Evolutionary conservation across 441 rosid genomes (phyloP).

Genomic region (Dalechampia spathulata): DNA sequence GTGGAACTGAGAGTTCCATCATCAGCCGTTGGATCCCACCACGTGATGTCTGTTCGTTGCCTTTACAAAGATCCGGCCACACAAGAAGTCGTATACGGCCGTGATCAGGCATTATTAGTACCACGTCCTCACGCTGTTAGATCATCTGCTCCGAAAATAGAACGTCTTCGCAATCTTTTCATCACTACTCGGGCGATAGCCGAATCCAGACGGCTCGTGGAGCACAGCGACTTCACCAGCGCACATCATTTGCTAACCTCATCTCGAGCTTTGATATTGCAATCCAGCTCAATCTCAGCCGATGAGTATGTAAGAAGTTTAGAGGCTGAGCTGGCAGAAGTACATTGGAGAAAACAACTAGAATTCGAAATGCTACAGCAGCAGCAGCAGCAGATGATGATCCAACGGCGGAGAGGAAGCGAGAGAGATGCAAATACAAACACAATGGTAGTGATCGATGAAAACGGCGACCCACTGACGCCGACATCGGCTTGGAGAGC

Average conservation of each 20-base stretch:
- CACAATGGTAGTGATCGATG: constrained; percentile 33
- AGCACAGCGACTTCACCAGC: constrained; percentile 41
- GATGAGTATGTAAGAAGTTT: constrained; percentile 54
- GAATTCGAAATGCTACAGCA: constrained; percentile 15
- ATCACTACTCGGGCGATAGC: constrained; percentile 68
- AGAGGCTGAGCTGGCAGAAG: constrained; percentile 60
- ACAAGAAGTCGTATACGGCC: constrained; percentile 43
- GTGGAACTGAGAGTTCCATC: constrained; percentile 59
- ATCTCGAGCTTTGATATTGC: constrained; percentile 56
- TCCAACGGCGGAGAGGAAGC: constrained; percentile 40
- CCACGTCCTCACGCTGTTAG: constrained; percentile 47
- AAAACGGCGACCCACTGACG: constrained; percentile 67
- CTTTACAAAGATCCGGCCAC: constrained; percentile 59
- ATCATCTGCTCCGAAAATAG: constrained; percentile 39
- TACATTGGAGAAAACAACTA: constrained; percentile 37
- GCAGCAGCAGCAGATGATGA: constrained; percentile 13
- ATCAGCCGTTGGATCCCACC: constrained; percentile 38
- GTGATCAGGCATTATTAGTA: constrained; percentile 50
- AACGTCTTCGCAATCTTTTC: constrained; percentile 59
- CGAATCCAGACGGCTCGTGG: constrained; percentile 58
- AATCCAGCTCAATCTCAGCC: constrained; percentile 23
- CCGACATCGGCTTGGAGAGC: constrained; percentile 94
- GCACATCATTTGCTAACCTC: constrained; percentile 64
- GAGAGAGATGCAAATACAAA: constrained; percentile 22
- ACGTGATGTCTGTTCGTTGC: constrained; percentile 61